Evolutionary conservation across 2,329 filamentous ascomycete genomes (phyloP), one percentile per base, ranked within the genome.

Genomic region (Fusarium poae): DNA sequence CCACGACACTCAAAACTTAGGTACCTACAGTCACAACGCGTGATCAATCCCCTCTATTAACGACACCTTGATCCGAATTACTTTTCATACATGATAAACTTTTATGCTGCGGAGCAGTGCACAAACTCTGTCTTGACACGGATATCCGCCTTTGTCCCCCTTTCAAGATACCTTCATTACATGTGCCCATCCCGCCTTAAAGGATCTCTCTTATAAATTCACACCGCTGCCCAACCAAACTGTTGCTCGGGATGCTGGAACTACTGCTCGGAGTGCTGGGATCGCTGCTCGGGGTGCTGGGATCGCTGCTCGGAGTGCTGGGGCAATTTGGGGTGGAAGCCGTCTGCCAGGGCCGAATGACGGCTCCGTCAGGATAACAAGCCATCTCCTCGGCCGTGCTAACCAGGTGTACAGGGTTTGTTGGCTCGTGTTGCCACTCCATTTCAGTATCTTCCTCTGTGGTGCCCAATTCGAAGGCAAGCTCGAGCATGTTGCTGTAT

Each of bases 361-460:
- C 45, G 10, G n/a, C 50, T 11, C 35, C 50, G 8, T 57, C 39
- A 16, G 37, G 53, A 57, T 69, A 69, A 3, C 44, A 69, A 15
- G 57, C 55, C n/a, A 62, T 25, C 49, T 71, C 61, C 4, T 59
- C 46, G 11, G 3, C 16, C 21, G 20, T 54, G 4, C 51, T 46
- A 10, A 71, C 65, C n/a, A 71, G 15, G 40, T 61, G 48, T 4
- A 71, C 62, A n/a, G 27, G 52, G 2, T 23, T 71, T 3, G 55
- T 59, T 5, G 57, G 65, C 27, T 69, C 65, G 8, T 66, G 42
- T 21, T 71, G 65, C 62, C 68, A 71, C 21, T 65, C 68, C 62
- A 71, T 72, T 11, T 67, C 65, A 6, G 6, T 25, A 29, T 61
- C 35, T 6, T 62, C 56, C 29, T 18, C 32, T 2, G 25, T 21